Evolutionary conservation across 2,329 filamentous ascomycete genomes (phyloP).

Genomic region (Chaetothyriales sp.): DNA sequence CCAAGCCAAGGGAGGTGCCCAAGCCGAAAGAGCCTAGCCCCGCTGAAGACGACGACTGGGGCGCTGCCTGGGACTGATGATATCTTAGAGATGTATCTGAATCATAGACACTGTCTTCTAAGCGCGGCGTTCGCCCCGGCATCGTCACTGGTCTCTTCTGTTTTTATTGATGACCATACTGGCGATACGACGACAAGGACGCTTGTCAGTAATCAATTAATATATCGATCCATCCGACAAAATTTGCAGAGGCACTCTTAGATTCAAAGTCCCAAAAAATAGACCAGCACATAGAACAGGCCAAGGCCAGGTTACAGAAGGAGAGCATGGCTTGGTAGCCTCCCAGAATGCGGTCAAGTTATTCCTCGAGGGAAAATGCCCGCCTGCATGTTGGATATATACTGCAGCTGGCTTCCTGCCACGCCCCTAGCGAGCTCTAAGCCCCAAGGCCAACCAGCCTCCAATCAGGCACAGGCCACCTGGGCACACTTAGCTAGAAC

Average conservation of each 20-base stretch:
- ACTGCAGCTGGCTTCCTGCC: neutral
- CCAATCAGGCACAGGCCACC: conserved; percentile 44
- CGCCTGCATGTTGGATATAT: neutral
- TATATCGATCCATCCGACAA: too few species aligned
- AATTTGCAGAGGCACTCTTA: too few species aligned
- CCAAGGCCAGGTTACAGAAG: too few species aligned
- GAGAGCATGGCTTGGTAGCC: too few species aligned
- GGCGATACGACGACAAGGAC: neutral
- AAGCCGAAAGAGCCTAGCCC: conserved; percentile 38
- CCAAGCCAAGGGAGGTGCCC: conserved; percentile 17
- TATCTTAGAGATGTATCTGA: neutral
- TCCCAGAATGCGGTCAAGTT: too few species aligned
- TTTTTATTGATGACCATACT: neutral
- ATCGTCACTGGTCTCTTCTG: neutral
- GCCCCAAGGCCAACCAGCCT: conserved; percentile 41
- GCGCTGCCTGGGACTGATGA: conserved; percentile 34
- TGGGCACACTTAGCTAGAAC: neutral
- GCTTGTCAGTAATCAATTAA: too few species aligned
- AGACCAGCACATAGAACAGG: too few species aligned
- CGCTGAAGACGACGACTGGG: conserved; percentile 33
- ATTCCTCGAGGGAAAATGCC: neutral
- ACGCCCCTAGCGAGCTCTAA: neutral
- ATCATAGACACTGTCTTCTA: neutral
- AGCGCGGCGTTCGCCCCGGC: neutral
- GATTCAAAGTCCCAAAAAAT: too few species aligned